These are phyloP conservation scores for Xylaria scruposa DNA, from an alignment of 495 filamentous ascomycete genomes.

Conservation along the genomic window DNA sequence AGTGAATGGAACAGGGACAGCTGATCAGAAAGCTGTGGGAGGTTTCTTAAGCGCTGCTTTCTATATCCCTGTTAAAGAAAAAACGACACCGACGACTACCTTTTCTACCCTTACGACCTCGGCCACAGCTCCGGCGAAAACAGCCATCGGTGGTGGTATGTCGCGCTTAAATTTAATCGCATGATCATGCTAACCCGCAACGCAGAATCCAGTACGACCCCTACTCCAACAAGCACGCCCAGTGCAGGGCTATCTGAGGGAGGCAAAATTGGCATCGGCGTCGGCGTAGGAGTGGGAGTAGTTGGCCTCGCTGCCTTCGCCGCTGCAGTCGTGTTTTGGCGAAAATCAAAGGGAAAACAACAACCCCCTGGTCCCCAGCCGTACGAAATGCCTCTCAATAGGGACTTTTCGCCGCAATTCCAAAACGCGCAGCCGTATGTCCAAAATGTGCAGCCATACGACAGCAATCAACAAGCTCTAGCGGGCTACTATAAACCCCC, in stretches of 20 bases:
- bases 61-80: slow-evolving; percentile 28
- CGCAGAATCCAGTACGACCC: neutral
- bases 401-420: slow-evolving; percentile 14
- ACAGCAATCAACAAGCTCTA: slow-evolving; percentile 6
- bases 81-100: slow-evolving; percentile 23
- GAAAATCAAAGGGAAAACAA: slow-evolving; percentile 25
- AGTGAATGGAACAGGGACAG: slow-evolving; percentile 31
- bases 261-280: slow-evolving; percentile 30
- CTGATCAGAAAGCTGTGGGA: slow-evolving; percentile 26
- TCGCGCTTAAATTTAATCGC: neutral
- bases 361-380: slow-evolving; percentile 23
- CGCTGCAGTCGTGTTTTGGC: slow-evolving; percentile 28
- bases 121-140: slow-evolving; percentile 11
- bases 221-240: slow-evolving; percentile 14
- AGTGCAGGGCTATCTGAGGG: slow-evolving; percentile 26
- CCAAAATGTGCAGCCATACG: slow-evolving; percentile 6
- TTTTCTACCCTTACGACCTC: slow-evolving; percentile 24
- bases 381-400: slow-evolving; percentile 26
- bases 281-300: slow-evolving; percentile 29
- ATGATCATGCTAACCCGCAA: neutral
- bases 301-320: slow-evolving; percentile 28
- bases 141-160: neutral
- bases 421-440: neutral
- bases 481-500: slow-evolving; percentile 28
- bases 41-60: slow-evolving; percentile 37